Conservation (phyloP, 2,329 filamentous ascomycete species). For the Hymenoscyphus occultus region DNA sequence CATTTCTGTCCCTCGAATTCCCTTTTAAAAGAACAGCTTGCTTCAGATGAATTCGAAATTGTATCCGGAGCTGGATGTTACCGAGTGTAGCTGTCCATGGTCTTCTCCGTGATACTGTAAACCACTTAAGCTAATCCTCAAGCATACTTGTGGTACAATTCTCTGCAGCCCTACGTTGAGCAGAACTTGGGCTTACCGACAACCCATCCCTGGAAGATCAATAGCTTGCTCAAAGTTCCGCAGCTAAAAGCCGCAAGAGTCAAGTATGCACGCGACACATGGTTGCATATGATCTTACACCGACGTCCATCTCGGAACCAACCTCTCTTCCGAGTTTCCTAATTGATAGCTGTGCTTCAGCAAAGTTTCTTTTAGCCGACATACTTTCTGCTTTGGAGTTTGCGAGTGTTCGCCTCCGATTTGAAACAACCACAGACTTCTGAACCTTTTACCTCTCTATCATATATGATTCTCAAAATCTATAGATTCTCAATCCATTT, state of each 20-base stretch:
- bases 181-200: background rate
- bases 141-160: background rate
- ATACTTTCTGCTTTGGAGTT: too few species aligned
- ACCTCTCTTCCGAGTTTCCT: background rate
- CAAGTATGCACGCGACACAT: constrained; percentile 20
- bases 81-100: background rate
- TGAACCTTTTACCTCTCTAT: too few species aligned
- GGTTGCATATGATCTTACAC: constrained; percentile 32
- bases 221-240: constrained; percentile 3
- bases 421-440: too few species aligned
- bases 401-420: too few species aligned
- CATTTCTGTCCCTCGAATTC: background rate
- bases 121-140: background rate
- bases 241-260: background rate
- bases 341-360: too few species aligned
- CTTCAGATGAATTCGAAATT: background rate
- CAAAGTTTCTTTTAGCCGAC: too few species aligned
- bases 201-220: background rate
- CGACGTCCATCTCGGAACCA: background rate
- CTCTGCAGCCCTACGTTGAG: background rate
- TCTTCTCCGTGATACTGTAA: background rate
- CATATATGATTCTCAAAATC: too few species aligned
- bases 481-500: too few species aligned
- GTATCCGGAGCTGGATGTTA: background rate
- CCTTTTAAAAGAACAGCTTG: constrained; percentile 1